Base-by-base conservation (phyloP, 2,329 filamentous ascomycete genomes). In the Diaporthe sp. region DNA sequence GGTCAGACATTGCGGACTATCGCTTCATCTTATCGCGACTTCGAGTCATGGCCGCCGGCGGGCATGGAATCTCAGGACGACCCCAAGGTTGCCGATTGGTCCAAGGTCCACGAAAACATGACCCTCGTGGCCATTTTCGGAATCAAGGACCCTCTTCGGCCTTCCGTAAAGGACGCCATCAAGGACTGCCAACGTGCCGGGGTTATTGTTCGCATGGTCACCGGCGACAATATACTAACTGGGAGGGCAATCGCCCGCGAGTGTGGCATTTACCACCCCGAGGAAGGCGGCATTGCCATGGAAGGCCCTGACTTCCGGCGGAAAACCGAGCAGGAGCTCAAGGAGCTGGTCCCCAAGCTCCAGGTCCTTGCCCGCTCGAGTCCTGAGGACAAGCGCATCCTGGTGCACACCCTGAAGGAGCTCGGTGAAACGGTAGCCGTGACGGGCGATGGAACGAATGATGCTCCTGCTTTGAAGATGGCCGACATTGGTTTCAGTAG, bases 201-300 rank as follows among this genome's bases (percentile, higher is more conserved):
- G 71, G 92, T 95, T 22, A 87, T 90, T 72, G 92, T 94, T 63
- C 92, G 92, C 78, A 94, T 94, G 92, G 92, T 94, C 66, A 94
- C 92, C 32, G 92, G 91, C 78, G 90, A 92, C 82, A 93, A 93
- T 76, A 83, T 93, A 76, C 85, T 88, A 32, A 93, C 91, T 30
- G 91, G 91, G 19, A 88, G 88, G 63, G 91, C 91, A 4, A 93
- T 93, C 76, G 91, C 91, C 19, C 84, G 82, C 13, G 89, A 92
- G 72, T 92, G 91, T 79, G 91, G 89, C 72, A 91, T 73, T 15
- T 73, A 73, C 47, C 72, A 73, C 13, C 71, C 71, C 2, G 71
- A 72, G 44, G 22, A 77, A 66, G 63, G 69, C 73, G 51, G 66
- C 9, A 75, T 66, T 71, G 71, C 30, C 73, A 77, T 75, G 74